Evolutionary conservation across 768 basidiomycete species (phyloP).

Genomic region (Lactifluus piperatus): DNA sequence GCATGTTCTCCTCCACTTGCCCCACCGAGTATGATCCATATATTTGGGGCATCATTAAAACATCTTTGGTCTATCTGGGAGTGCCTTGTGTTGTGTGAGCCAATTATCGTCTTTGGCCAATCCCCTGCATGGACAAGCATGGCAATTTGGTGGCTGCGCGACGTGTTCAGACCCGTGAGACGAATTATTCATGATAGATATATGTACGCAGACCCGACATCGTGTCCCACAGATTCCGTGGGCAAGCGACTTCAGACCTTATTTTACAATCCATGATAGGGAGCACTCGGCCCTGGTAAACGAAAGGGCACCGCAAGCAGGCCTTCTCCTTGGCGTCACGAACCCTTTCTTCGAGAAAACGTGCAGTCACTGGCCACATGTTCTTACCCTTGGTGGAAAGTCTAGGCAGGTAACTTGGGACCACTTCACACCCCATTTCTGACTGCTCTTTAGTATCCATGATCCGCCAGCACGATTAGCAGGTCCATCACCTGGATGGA

Average conservation of each 20-base stretch:
- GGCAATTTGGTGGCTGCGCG: conserved; percentile 87
- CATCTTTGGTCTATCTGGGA: conserved; percentile 90
- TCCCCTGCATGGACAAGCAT: conserved; percentile 79
- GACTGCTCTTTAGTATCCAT: neutral
- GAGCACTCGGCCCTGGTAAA: conserved; percentile 72
- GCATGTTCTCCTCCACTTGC: conserved; percentile 51
- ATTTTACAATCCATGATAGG: conserved; percentile 94
- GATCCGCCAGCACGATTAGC: conserved; percentile 17
- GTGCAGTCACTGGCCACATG: conserved; percentile 81
- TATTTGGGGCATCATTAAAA: conserved; percentile 56
- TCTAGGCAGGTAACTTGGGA: conserved; percentile 33
- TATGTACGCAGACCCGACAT: neutral
- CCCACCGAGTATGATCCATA: conserved; percentile 45
- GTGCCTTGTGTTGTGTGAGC: conserved; percentile 84
- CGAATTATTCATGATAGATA: neutral
- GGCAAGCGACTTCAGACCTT: conserved; percentile 81
- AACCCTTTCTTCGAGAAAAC: conserved; percentile 80
- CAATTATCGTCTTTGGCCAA: conserved; percentile 73
- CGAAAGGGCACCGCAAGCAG: conserved; percentile 69
- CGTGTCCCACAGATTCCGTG: conserved; percentile 55
- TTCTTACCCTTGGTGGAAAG: conserved; percentile 57
- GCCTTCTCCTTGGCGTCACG: conserved; percentile 74
- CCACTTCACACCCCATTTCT: neutral
- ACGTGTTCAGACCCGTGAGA: conserved; percentile 74
- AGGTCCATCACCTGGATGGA: conserved; percentile 67